These are phyloP conservation scores for Cucumis melo DNA, from an alignment of 306 rosid species.

Conservation along the genomic window DNA sequence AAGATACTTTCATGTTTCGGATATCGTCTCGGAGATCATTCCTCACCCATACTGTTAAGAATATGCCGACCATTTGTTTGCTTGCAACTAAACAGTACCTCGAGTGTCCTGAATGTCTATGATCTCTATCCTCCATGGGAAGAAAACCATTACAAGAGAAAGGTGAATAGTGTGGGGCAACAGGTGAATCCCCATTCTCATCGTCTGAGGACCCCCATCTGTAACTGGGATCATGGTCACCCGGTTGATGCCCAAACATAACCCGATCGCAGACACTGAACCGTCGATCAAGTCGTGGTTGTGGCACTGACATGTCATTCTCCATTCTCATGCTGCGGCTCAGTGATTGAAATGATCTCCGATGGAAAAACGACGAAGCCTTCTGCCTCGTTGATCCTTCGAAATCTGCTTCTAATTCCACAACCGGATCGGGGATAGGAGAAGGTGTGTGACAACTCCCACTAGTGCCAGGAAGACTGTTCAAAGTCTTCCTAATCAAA, in stretches of 20 bases:
- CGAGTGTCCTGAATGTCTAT: constrained; percentile 53
- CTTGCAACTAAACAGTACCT: constrained; percentile 86
- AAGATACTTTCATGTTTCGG: constrained; percentile 87
- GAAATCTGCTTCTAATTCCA: constrained; percentile 74
- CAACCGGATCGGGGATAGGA: constrained; percentile 77
- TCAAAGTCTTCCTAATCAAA: constrained; percentile 73
- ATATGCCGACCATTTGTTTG: constrained; percentile 98
- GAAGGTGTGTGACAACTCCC: constrained; percentile 70
- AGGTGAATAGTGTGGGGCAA: constrained; percentile 50
- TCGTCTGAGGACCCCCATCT: constrained; percentile 86
- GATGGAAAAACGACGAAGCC: constrained; percentile 67
- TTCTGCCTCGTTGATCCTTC: constrained; percentile 84
- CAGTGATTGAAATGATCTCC: constrained; percentile 86
- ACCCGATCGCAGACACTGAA: constrained; percentile 77
- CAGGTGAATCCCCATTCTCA: constrained; percentile 71
- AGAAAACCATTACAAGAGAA: constrained; percentile 32
- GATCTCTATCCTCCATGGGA: constrained; percentile 58
- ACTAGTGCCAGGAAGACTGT: constrained; percentile 78
- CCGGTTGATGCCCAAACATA: constrained; percentile 51
- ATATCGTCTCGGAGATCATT: constrained; percentile 81
- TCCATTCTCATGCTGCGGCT: constrained; percentile 96
- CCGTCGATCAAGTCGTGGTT: constrained; percentile 68
- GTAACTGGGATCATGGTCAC: constrained; percentile 62
- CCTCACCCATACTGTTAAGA: constrained; percentile 85
- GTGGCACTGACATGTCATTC: constrained; percentile 51